phyloP scores from a whole-genome alignment of 306 rosid genomes.

The Cucurbita moschata region DNA sequence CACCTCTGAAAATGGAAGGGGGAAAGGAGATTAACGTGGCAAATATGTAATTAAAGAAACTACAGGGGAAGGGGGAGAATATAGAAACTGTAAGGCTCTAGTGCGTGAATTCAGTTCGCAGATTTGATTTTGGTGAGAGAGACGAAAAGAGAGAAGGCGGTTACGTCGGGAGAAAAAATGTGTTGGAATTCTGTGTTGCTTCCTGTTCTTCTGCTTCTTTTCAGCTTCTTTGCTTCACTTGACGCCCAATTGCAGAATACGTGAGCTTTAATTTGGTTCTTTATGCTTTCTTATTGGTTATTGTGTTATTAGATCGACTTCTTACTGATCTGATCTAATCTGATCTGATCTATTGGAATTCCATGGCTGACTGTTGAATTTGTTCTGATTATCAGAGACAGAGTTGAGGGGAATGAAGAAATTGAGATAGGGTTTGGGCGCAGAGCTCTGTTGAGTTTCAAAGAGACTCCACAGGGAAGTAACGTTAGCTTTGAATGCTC shows the following conservation, averaged over 20 bases:
- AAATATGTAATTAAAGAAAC: background rate
- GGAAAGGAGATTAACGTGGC: background rate
- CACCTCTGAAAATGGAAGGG: background rate
- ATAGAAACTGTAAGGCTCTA: background rate
- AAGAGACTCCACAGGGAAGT: slow-evolving; percentile 51
- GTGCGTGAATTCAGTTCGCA: background rate
- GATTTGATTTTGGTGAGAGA: slow-evolving; percentile 1
- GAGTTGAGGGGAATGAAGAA: slow-evolving; percentile 22
- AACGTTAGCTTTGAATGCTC: slow-evolving; percentile 69
- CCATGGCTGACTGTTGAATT: background rate
- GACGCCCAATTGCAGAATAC: slow-evolving; percentile 22
- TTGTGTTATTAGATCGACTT: background rate
- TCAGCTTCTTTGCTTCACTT: slow-evolving; percentile 16
- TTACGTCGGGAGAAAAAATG: slow-evolving; percentile 18
- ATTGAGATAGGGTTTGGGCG: slow-evolving; percentile 23
- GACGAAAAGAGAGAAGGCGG: background rate
- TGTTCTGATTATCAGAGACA: slow-evolving; percentile 1
- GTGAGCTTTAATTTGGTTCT: slow-evolving; percentile 23
- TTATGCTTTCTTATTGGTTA: background rate
- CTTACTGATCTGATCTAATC: background rate
- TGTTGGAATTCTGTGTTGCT: slow-evolving; percentile 19
- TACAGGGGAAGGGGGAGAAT: background rate
- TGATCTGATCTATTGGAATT: slow-evolving; percentile 1
- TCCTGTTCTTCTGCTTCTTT: slow-evolving; percentile 20
- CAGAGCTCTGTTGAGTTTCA: slow-evolving; percentile 57